Conservation (phyloP, 371 early-diverging fungal genomes). For the Mucor saturninus region DNA sequence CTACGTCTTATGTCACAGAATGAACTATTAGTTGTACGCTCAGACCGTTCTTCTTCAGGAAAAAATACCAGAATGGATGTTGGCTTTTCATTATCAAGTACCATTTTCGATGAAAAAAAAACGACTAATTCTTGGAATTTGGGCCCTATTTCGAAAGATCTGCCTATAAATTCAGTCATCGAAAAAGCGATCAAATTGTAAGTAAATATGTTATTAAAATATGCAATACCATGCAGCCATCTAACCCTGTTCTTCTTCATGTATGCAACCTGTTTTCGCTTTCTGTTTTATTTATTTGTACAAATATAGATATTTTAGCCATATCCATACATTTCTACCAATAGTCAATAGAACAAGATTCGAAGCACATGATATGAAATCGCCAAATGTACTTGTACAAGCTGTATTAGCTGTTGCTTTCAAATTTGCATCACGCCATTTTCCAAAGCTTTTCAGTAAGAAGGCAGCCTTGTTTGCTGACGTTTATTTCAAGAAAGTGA, state of each 20-base stretch:
- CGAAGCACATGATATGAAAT: constrained; percentile 42
- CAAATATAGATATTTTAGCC: constrained; percentile 55
- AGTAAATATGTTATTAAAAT: neutral
- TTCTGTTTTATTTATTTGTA: constrained; percentile 9
- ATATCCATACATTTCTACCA: constrained; percentile 63
- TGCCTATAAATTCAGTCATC: constrained; percentile 14
- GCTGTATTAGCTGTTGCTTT: constrained; percentile 59
- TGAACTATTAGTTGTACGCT: constrained; percentile 47
- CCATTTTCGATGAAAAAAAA: constrained; percentile 34
- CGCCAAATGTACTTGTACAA: constrained; percentile 43
- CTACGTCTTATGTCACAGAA: constrained; percentile 45
- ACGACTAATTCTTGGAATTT: neutral
- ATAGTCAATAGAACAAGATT: constrained; percentile 60
- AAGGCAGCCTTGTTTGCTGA: constrained; percentile 42
- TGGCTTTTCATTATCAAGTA: constrained; percentile 43
- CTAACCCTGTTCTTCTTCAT: neutral
- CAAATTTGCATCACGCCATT: constrained; percentile 40
- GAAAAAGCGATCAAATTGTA: constrained; percentile 32
- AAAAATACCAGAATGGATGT: constrained; percentile 37
- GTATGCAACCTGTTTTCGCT: neutral
- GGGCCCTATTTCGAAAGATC: neutral
- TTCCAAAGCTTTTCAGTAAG: constrained; percentile 25
- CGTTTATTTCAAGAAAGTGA: constrained; percentile 42
- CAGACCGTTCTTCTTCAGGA: constrained; percentile 23
- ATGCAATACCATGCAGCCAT: neutral